Evolutionary conservation across 2,329 filamentous ascomycete species (phyloP).

Genomic region (Myriosclerotinia scirpicola): DNA sequence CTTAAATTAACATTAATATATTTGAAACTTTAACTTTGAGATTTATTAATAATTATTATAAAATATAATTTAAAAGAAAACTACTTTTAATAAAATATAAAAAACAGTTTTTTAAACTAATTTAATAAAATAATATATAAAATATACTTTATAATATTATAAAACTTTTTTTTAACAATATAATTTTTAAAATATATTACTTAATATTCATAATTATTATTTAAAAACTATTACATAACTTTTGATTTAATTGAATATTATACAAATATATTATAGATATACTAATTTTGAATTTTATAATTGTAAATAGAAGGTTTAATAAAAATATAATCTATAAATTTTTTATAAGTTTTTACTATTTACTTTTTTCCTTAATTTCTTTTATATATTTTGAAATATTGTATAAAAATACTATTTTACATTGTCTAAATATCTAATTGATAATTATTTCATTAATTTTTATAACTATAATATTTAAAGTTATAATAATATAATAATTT

Average conservation of each 20-base stretch:
- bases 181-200: background rate
- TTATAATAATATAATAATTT: too few species aligned
- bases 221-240: background rate
- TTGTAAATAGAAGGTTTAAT: background rate
- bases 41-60: slow-evolving; percentile 21
- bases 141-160: slow-evolving; percentile 10
- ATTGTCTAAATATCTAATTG: background rate
- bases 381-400: background rate
- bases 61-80: slow-evolving; percentile 12
- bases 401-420: background rate
- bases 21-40: background rate
- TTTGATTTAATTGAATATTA: background rate
- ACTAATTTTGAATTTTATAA: background rate
- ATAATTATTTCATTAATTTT: background rate
- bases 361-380: background rate
- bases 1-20: slow-evolving; percentile 6
- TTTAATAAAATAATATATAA: background rate
- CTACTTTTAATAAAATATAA: slow-evolving; percentile 14
- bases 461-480: too few species aligned
- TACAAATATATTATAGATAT: slow-evolving; percentile 9
- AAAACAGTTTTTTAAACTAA: background rate
- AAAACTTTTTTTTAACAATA: slow-evolving; percentile 6
- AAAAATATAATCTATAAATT: background rate
- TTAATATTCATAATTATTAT: background rate
- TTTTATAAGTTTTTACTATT: background rate